Evolutionary conservation across 768 basidiomycete species (phyloP), one percentile per base, ranked within the genome.

Genomic region (Suillus subaureus): DNA sequence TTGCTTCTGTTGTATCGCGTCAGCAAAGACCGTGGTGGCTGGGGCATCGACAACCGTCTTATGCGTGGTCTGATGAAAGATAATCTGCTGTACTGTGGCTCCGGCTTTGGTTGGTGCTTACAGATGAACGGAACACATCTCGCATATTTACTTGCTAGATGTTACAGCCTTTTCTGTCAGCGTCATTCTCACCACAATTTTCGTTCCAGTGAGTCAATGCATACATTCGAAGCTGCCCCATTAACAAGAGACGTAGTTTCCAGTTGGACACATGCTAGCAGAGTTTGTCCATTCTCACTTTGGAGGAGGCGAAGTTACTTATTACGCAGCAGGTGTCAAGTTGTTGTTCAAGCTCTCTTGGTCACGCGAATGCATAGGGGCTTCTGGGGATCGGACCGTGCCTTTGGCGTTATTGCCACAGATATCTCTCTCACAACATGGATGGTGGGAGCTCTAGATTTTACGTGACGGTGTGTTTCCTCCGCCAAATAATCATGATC

Each of bases 331-430:
- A 60, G 58, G 39, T 13, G 0, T n/a, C 18, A 21, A 26, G 28
- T 42, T 28, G 26, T 60, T 31, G 6, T 60, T 42, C 58, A 60
- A 21, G 15, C 18, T 13, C 3, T 42, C 18, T 7, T 60, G 40
- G 58, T 21, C 21, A 42, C 58, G 26, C 26, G 58, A 42, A 60
- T 60, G 58, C 58, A 60, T 4, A 60, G 40, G 58, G 11, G 21
- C 3, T 60, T 60, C 28, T 42, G 39, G 26, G 31, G 12, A 42
- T 42, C 40, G 18, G 18, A 60, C 18, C 40, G 40, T 21, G 40
- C 42, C 21, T 31, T 28, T 31, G 3, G 28, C 23, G 3, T 2
- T 12, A 60, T 60, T 12, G 0, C 28, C 6, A 28, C 16, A 21
- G 39, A 21, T 21, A 9, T 12, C 18, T 21, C 58, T 4, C 40